These are phyloP conservation scores for Pseudogymnoascus sp. DNA, from an alignment of 2,329 filamentous ascomycete genomes.

Conservation along the genomic window DNA sequence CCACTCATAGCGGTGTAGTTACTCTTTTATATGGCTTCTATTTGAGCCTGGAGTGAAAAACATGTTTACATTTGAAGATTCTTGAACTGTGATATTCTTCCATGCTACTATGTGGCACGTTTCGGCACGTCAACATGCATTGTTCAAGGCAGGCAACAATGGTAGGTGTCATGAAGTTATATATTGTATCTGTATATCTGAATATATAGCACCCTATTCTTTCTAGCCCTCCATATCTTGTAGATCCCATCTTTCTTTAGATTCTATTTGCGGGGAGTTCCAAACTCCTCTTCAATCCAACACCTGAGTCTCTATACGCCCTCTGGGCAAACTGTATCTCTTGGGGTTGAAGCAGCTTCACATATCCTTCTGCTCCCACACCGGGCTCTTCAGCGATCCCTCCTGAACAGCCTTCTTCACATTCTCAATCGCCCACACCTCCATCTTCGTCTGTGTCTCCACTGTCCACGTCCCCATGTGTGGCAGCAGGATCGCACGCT, in stretches of 20 bases:
- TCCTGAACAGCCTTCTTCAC: slow-evolving; percentile 53
- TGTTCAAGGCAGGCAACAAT: not conserved
- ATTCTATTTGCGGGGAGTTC: not conserved
- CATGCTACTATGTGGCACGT: not conserved
- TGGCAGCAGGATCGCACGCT: slow-evolving; percentile 65
- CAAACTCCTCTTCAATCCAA: not conserved
- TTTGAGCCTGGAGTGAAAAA: not conserved
- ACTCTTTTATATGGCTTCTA: not conserved
- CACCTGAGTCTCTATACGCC: not conserved
- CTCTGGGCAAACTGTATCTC: not conserved
- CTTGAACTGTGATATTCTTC: not conserved
- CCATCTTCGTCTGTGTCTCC: slow-evolving; percentile 59
- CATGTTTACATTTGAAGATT: not conserved
- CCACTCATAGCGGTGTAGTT: not conserved
- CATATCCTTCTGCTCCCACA: slow-evolving; percentile 60
- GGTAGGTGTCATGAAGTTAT: not conserved
- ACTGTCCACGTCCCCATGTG: slow-evolving; percentile 82
- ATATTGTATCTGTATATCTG: not conserved
- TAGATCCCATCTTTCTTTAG: not conserved
- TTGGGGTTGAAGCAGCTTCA: slow-evolving; percentile 9
- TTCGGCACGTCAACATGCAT: not conserved
- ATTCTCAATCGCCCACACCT: slow-evolving; percentile 67
- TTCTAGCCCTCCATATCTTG: not conserved
- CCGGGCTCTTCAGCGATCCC: slow-evolving; percentile 57
- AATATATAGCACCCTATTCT: not conserved